Base-by-base conservation (phyloP, 2,329 filamentous ascomycete species). In the Ceratocystis destructans region DNA sequence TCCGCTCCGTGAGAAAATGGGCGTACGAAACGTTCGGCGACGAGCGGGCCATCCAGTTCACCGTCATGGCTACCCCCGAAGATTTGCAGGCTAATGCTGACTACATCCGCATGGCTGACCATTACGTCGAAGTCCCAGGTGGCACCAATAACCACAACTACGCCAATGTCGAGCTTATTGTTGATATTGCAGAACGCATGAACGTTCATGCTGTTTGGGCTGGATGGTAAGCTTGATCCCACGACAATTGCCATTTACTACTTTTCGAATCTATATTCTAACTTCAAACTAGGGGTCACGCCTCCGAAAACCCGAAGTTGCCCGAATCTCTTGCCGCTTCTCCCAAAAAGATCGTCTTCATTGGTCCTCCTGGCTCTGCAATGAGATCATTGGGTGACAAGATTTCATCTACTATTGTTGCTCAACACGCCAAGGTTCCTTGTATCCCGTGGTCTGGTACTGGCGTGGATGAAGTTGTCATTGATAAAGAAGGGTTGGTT, bases 141-240 rank as follows among this genome's bases (percentile, higher is more conserved):
- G 94, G 94, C 74, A 99, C 94, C 69, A 99, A 99, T 81, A 99
- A 99, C 83, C 96, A 99, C 87, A 99, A 99, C 79, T 99, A 99
- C 78, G 94, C 94, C 79, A 99, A 99, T 76, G 94, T 99, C 68
- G 94, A 99, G 80, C 83, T 99, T 75, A 99, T 99, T 77, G 94
- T 99, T 71, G 94, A 99, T 80, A 86, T 99, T 75, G 94, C 94
- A 31, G 94, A 99, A 82, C 90, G 94, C 69, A 97, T 96, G 91
- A 86, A 93, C 72, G 94, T 99, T 69, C 94, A 99, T 74, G 94
- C 94, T 68, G 94, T 99, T 17, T 99, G 94, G 94, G 94, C 94
- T 72, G 94, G 94, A 82, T 99, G 94, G 92, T 94, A 78, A 81
- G 87, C 73, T n/a, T 12, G 53, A 46, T 44, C 45, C 20, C 20